Base-by-base conservation (phyloP, 1,284 basidiomycete genomes). In the Xerocomus minutiporus region DNA sequence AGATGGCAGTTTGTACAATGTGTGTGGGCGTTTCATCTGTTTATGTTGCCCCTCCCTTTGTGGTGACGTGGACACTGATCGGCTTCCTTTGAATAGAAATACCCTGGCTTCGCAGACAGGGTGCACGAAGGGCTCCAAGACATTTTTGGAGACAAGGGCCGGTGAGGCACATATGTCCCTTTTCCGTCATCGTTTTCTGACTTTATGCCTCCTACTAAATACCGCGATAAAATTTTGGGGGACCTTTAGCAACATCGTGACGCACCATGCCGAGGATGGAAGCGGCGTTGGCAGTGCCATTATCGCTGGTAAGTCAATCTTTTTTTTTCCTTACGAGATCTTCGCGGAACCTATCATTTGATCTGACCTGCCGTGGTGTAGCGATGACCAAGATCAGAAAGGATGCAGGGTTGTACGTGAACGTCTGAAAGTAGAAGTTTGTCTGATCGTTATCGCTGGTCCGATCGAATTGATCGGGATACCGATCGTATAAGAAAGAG, bases 231-330 rank as follows among this genome's bases (percentile, higher is more conserved):
- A 29, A 52, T 43, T 38, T 31, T 28, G 17, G 46, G 46, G 32
- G 38, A 35, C 42, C 28, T 34, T 17, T 39, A 88, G 87, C 61
- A 91, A 90, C 62, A 92, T 97, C 62, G 72, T 86, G 32, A 96
- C 93, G 0, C 82, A 91, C 69, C 92, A 93, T 62, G 94, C 94
- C 15, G 94, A 97, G 69, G 94, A 97, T 65, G 94, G 94, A 49
- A 93, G 89, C 57, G 94, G 94, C 61, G 93, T 97, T 38, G 94
- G 94, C n/a, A 91, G 88, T 60, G 93, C 93, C 4, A 94, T 97
- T 67, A 96, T 97, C 60, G 94, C 93, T 34, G 90, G 91, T 89
- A 56, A 59, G 84, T 74, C 36, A 12, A 50, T 29, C n/a, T 35
- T 38, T 26, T 26, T 36, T 17, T 34, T 36, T 15, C 26, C 44